Evolutionary conservation across 78 protist species (phyloP), one percentile per base, ranked within the genome.

Genomic region (Dictyostelium discoideum): DNA sequence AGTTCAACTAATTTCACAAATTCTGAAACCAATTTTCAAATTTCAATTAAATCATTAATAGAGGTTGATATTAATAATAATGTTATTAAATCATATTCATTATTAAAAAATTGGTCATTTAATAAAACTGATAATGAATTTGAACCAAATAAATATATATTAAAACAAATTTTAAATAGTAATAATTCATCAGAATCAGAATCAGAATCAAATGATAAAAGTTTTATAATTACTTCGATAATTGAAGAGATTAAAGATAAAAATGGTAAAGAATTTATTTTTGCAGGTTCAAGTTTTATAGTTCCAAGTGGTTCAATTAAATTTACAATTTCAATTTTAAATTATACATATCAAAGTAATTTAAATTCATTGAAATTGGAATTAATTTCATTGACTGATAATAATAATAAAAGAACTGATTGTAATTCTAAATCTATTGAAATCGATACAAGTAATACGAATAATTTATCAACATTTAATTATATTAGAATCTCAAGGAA

Each of bases 401-500:
- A 29, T 73, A 14, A 29, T 14, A 9, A 24, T 10, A 24, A 24
- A 16, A 7, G n/a, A 65, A 24, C 32, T 10, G 26, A 40, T 42
- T 78, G 80, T 40, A 78, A 42, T 40, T 13, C 67, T 14, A 73
- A 42, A 22, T 11, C 10, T 3, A 67, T 9, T 1, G 63, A 42
- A 18, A 22, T 37, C 3, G 73, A 14, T 13, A n/a, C 37, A 3
- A 57, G 42, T 5, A 26, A 11, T 26, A 16, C 9, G 0, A 26
- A 69, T 69, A n/a, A 32, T 73, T 32, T 29, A 32, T 32, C 13
- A 26, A 24, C 78, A 18, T 40, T 88, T 77, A 67, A 48, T 29
- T 88, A 88, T 44, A 32, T 88, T 6, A 67, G 46, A 29, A 78
- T 88, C 24, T 46, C 44, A 69, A 88, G 32, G n/a, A 37, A 80